Base-by-base conservation (phyloP, 306 rosid genomes). In the Vachellia pachyceras region DNA sequence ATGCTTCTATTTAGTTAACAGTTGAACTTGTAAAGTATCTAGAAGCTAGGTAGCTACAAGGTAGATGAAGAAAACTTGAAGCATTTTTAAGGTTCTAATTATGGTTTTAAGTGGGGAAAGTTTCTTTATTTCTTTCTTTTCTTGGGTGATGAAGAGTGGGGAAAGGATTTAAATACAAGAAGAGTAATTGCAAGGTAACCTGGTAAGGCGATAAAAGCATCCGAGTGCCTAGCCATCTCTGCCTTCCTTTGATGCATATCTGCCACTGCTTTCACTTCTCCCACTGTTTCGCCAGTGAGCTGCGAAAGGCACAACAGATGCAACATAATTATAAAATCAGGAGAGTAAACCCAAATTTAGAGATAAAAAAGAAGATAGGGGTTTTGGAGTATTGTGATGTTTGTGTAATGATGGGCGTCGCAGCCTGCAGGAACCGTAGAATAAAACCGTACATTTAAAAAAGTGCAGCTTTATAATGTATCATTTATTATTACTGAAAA, bases 241-340 rank as follows among this genome's bases (percentile, higher is more conserved):
- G 98, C 99, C 83, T 95, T 95, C 82, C 99, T 91, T 89, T 93
- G 97, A 76, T 95, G 99, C 98, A 95, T 95, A 84, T 90, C 99
- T 75, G 98, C 98, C 55, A 93, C 99, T 72, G 99, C 93, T 82
- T 95, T 95, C 87, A 95, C 97, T 81, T 95, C 99, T 82, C 99
- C 99, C 77, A 93, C 94, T 74, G 99, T 93, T 89, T 90, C 99
- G 66, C 99, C 98, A 86, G 98, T 95, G 79, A 95, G 82, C 99
- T 95, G 91, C 85, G 84, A 84, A 89, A 82, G 69, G 83, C 49
- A 72, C 61, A 72, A 74, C 66, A 67, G 69, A 81, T 64, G 41
- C 64, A 79, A 57, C 79, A 54, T 81, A 9, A 55, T 55, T 55
- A 55, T 55, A 84, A 58, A 83, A 79, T 68, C 81, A 85, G 81